These are phyloP conservation scores for Xylaria palmicola DNA, from an alignment of 495 filamentous ascomycete genomes.

Conservation along the genomic window DNA sequence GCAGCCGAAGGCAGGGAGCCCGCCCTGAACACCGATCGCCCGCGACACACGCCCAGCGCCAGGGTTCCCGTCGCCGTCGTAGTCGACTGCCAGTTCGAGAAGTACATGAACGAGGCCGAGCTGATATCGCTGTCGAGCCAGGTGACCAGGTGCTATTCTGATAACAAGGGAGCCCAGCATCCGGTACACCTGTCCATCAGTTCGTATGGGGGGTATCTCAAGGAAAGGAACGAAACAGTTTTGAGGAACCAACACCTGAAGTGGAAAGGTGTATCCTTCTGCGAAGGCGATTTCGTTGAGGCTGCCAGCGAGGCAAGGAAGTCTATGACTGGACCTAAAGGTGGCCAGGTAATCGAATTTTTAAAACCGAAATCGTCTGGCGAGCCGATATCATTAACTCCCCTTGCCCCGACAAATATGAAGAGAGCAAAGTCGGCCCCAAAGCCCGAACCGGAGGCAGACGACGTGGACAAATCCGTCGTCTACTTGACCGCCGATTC, in stretches of 20 bases:
- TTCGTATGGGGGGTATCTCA: constrained; percentile 73
- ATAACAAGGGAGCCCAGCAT: constrained; percentile 67
- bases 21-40: constrained; percentile 10
- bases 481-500: constrained; percentile 91
- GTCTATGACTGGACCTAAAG: constrained; percentile 54
- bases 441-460: constrained; percentile 29
- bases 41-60: constrained; percentile 38
- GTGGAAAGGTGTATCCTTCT: constrained; percentile 77
- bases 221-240: constrained; percentile 73
- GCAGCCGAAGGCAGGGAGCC: constrained; percentile 41
- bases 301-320: constrained; percentile 59
- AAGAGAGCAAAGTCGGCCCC: constrained; percentile 20
- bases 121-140: constrained; percentile 77
- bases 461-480: constrained; percentile 47
- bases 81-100: constrained; percentile 89
- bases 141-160: constrained; percentile 83
- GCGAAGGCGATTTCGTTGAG: constrained; percentile 66
- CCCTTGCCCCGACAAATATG: constrained; percentile 2
- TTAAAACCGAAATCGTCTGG: constrained; percentile 46
- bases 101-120: constrained; percentile 82
- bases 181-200: constrained; percentile 69
- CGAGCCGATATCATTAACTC: constrained; percentile 23
- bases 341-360: constrained; percentile 54
- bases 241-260: constrained; percentile 63
- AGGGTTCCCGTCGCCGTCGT: constrained; percentile 72